phyloP scores from a whole-genome alignment of 192 early-diverging fungal genomes.

The Coemansia sp. region DNA sequence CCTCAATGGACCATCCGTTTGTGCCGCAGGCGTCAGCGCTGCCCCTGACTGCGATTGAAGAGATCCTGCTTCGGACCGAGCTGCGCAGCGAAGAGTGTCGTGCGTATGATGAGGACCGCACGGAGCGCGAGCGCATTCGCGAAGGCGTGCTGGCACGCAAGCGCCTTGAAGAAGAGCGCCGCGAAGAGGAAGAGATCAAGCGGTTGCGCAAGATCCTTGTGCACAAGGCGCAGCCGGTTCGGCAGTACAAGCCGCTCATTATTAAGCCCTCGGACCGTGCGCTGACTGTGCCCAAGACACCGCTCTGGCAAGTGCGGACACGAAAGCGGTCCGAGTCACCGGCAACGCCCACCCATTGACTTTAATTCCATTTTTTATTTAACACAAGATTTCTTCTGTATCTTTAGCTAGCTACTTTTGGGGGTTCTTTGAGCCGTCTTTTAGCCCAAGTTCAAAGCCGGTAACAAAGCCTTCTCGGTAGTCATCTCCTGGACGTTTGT shows the following conservation, averaged over 20 bases:
- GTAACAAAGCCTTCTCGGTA: slow-evolving; percentile 40
- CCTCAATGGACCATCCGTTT: slow-evolving; percentile 59
- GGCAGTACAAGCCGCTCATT: slow-evolving; percentile 51
- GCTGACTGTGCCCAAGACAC: slow-evolving; percentile 58
- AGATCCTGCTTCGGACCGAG: slow-evolving; percentile 57
- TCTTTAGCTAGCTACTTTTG: slow-evolving; percentile 2
- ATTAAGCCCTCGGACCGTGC: slow-evolving; percentile 59
- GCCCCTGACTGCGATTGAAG: slow-evolving; percentile 46
- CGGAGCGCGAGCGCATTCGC: slow-evolving; percentile 52
- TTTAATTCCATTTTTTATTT: not conserved
- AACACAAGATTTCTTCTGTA: not conserved
- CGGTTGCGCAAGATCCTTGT: slow-evolving; percentile 55
- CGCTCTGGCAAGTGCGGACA: slow-evolving; percentile 43
- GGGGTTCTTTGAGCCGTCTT: slow-evolving; percentile 29
- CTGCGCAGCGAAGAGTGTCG: slow-evolving; percentile 65
- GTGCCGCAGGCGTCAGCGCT: slow-evolving; percentile 57
- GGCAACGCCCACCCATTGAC: slow-evolving; percentile 12
- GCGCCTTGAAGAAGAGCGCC: slow-evolving; percentile 51
- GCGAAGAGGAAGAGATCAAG: slow-evolving; percentile 59
- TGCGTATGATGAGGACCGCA: slow-evolving; percentile 61
- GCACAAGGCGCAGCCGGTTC: slow-evolving; percentile 65
- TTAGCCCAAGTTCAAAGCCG: slow-evolving; percentile 43
- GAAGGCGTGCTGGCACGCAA: slow-evolving; percentile 59
- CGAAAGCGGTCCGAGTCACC: slow-evolving; percentile 18
- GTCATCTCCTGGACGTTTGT: slow-evolving; percentile 25